A percentile compares a stretch with the other conserved stretches of the same genome.
These are phyloP conservation scores for Tricholoma sp. DNA, from an alignment of 768 basidiomycete species.

Conservation along the genomic window DNA sequence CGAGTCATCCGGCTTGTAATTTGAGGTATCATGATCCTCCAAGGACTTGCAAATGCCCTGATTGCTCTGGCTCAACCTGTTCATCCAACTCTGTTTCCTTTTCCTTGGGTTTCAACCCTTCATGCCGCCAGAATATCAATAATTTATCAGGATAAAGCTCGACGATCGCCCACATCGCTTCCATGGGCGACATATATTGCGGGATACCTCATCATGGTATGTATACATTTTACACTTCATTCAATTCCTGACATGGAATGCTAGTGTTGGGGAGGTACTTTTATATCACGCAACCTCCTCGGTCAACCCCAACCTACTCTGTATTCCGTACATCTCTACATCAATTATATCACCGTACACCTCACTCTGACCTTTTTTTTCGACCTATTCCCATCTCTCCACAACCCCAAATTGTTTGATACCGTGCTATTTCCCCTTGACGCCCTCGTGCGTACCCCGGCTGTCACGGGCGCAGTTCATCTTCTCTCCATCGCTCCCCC, in stretches of 20 bases:
- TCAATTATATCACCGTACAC: conserved; percentile 45
- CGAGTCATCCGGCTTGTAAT: not conserved
- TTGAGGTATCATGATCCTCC: not conserved
- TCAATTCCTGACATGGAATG: not conserved
- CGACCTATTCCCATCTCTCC: conserved; percentile 25
- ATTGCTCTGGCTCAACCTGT: conserved; percentile 27
- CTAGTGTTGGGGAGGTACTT: conserved; percentile 40
- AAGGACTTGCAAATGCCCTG: conserved; percentile 10
- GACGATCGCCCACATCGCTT: conserved; percentile 24
- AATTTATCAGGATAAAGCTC: conserved; percentile 36
- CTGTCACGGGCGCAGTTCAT: conserved; percentile 32
- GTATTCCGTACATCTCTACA: conserved; percentile 39
- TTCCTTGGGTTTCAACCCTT: conserved; percentile 32
- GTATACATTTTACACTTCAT: not conserved
- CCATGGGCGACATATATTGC: conserved; percentile 40
- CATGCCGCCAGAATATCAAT: conserved; percentile 42
- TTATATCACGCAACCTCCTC: conserved; percentile 39
- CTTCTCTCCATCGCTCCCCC: conserved; percentile 31
- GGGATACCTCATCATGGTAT: conserved; percentile 44
- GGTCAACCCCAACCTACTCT: conserved; percentile 42
- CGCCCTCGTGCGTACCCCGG: conserved; percentile 39
- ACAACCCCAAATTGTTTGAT: conserved; percentile 26
- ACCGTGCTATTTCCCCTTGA: conserved; percentile 46
- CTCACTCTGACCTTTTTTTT: conserved; percentile 39
- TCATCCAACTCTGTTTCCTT: conserved; percentile 36